phyloP scores from a whole-genome alignment of 2,329 filamentous ascomycete genomes.

The Epichloe coenophiala region DNA sequence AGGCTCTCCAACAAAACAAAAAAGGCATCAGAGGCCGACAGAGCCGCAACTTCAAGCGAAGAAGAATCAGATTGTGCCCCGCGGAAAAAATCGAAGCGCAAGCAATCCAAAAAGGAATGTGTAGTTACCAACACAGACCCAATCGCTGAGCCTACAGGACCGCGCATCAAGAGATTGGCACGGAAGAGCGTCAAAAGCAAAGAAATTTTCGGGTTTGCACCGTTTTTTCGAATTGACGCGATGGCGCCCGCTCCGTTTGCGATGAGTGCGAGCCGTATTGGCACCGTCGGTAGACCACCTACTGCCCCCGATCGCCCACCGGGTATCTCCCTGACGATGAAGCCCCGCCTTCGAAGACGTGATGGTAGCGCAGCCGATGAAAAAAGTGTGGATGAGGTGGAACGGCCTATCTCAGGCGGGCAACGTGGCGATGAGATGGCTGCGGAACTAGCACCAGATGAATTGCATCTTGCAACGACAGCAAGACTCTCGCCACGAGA shows the following conservation, averaged over 20 bases:
- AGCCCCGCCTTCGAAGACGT: not conserved
- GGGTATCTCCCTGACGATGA: not conserved
- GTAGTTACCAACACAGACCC: not conserved
- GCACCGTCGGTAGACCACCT: conserved; percentile 1
- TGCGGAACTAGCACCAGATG: not conserved
- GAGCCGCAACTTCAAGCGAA: not conserved
- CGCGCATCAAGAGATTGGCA: conserved; percentile 25
- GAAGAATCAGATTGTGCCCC: not conserved
- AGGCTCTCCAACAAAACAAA: not conserved
- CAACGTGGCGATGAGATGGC: not conserved
- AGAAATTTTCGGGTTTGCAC: conserved; percentile 30
- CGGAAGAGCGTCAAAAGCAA: conserved; percentile 31
- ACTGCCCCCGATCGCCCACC: not conserved
- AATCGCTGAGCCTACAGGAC: conserved; percentile 11
- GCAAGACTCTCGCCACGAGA: not conserved
- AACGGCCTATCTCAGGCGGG: not conserved
- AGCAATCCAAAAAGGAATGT: not conserved
- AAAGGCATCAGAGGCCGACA: not conserved
- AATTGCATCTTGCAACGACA: not conserved
- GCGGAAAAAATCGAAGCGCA: not conserved
- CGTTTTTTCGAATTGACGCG: conserved; percentile 8
- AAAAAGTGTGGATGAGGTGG: not conserved
- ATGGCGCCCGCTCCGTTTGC: conserved; percentile 9
- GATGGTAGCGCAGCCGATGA: not conserved
- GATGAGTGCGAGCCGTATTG: conserved; percentile 5